These are phyloP conservation scores for Alternaria hordeiaustralica DNA, from an alignment of 2,329 filamentous ascomycete species.

Conservation along the genomic window DNA sequence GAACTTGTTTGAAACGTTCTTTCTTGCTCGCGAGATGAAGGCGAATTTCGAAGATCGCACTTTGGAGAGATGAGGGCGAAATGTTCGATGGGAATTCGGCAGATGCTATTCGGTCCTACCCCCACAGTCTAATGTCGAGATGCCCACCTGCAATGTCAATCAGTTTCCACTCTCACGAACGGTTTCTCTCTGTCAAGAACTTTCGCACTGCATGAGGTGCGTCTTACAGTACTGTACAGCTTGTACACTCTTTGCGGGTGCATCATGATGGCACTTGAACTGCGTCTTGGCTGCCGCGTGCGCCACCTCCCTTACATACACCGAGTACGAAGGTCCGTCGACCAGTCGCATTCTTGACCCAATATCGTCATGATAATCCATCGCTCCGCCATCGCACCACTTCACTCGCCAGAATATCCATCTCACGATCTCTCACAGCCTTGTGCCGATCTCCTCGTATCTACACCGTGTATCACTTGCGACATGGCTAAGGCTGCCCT, in stretches of 20 bases:
- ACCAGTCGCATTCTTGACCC: background rate
- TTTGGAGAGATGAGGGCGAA: background rate
- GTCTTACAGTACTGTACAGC: background rate
- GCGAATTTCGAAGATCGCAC: background rate
- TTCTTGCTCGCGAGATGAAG: background rate
- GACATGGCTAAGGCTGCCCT: conserved; percentile 5
- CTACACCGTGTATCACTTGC: background rate
- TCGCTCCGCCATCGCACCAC: background rate
- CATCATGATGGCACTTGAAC: background rate
- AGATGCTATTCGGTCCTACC: background rate
- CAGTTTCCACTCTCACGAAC: background rate
- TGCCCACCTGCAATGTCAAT: background rate
- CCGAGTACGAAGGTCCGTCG: background rate
- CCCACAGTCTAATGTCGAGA: background rate
- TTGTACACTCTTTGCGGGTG: background rate
- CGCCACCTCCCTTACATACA: background rate
- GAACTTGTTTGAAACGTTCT: background rate
- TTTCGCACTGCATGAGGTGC: background rate
- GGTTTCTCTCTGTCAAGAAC: background rate
- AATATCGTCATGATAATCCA: background rate
- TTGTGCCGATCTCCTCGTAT: conserved; percentile 9
- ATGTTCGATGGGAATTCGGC: background rate
- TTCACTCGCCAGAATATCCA: background rate
- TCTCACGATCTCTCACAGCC: conserved; percentile 5
- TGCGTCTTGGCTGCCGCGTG: background rate